Evolutionary conservation across 495 filamentous ascomycete genomes (phyloP).

Genomic region (Aspergillus sclerotioniger): DNA sequence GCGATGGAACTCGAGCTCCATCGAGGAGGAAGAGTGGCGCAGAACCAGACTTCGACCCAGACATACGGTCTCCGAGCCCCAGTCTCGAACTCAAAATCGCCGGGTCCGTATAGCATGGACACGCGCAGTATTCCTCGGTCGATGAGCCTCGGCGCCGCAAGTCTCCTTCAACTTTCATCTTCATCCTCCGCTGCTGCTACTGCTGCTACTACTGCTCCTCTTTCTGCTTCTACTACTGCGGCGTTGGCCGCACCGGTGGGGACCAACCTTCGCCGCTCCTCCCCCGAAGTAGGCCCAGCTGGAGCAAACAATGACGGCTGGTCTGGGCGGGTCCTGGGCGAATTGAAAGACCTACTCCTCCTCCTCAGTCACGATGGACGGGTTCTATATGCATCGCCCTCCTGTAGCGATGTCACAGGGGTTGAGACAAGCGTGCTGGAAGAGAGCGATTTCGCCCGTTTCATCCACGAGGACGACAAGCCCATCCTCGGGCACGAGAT

Average conservation of each 20-base stretch:
- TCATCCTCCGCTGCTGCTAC: not conserved
- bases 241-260: not conserved
- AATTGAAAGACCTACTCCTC: slow-evolving; percentile 85
- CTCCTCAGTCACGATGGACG: slow-evolving; percentile 82
- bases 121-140: not conserved
- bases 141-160: not conserved
- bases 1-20: not conserved
- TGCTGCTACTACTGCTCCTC: not conserved
- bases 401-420: slow-evolving; percentile 73
- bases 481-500: slow-evolving; percentile 83
- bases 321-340: slow-evolving; percentile 84
- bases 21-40: not conserved
- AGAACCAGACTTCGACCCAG: not conserved
- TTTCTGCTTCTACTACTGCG: not conserved
- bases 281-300: slow-evolving; percentile 64
- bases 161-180: not conserved
- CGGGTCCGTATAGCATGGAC: not conserved
- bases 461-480: slow-evolving; percentile 86
- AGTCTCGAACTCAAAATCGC: not conserved
- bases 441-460: slow-evolving; percentile 70
- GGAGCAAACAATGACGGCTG: slow-evolving; percentile 75
- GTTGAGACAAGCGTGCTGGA: slow-evolving; percentile 67
- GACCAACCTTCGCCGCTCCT: slow-evolving; percentile 33
- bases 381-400: slow-evolving; percentile 82
- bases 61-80: not conserved